phyloP scores from a whole-genome alignment of 108 stramenopile species.

The Cyclotella choctawhatcheeana region DNA sequence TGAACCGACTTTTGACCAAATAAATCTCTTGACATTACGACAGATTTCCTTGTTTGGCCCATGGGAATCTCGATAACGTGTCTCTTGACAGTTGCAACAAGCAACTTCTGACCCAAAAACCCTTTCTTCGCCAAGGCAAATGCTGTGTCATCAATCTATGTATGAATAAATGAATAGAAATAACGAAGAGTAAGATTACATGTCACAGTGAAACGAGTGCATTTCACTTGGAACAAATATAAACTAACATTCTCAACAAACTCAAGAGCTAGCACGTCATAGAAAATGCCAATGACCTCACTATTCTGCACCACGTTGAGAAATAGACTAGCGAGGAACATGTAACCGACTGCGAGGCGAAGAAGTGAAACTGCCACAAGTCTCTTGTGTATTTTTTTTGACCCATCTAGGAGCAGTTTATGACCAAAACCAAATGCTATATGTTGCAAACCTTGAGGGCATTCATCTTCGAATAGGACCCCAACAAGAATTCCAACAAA shows the following conservation, averaged over 20 bases:
- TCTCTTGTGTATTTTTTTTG: slow-evolving; percentile 17
- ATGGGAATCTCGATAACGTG: slow-evolving; percentile 7
- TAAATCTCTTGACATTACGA: background rate
- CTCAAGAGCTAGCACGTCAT: slow-evolving; percentile 33
- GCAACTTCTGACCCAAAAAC: slow-evolving; percentile 31
- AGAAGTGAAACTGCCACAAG: slow-evolving; percentile 22
- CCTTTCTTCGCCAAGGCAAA: slow-evolving; percentile 29
- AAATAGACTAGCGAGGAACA: slow-evolving; percentile 35
- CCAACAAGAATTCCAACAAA: slow-evolving; percentile 22
- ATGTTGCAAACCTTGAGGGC: slow-evolving; percentile 19
- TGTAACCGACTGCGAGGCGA: slow-evolving; percentile 27
- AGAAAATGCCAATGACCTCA: slow-evolving; percentile 36
- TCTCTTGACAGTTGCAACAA: slow-evolving; percentile 16
- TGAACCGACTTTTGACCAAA: slow-evolving; percentile 2
- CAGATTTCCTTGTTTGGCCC: background rate
- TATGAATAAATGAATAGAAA: background rate
- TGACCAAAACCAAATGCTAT: slow-evolving; percentile 16
- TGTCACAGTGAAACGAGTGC: background rate
- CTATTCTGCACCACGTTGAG: slow-evolving; percentile 24
- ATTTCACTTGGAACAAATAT: background rate
- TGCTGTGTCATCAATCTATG: slow-evolving; percentile 33
- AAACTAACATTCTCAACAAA: slow-evolving; percentile 18
- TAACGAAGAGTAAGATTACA: background rate
- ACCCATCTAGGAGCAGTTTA: slow-evolving; percentile 17
- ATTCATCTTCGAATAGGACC: slow-evolving; percentile 24